Base-by-base conservation (phyloP, 163 green algal genomes). In the Chloromonas sp. region DNA sequence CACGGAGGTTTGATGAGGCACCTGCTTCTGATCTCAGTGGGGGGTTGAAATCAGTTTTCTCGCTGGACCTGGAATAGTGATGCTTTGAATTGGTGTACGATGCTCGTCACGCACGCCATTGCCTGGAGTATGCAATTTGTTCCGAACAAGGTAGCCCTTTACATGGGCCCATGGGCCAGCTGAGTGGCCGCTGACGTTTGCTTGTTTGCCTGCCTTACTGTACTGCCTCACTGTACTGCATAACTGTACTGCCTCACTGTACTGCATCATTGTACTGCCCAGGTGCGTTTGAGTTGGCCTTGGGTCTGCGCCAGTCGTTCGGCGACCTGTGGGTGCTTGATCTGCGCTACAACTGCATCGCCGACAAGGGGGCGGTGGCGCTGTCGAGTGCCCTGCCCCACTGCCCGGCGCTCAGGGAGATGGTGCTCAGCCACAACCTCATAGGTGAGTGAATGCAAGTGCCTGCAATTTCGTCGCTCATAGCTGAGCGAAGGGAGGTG, bases 371-470 rank as follows among this genome's bases (percentile, higher is more conserved):
- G 36, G 77, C 77, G n/a, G 11, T 81, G 2, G 77, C 77, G 36
- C 77, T 81, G 2, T 36, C 77, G 2, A 60, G 61, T 36, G 2
- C 13, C 3, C 36, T 81, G 77, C 11, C 71, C 71, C 36, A 57
- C 77, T 81, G 77, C n/a, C 2, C 77, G 1, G 3, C 2, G 14
- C 77, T 81, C 2, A n/a, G 77, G 2, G 77, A 81, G 77, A 3
- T 81, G 77, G 77, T 81, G 77, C 77, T 81, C 2, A 61, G n/a
- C 15, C 77, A 81, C 77, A 81, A 81, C 77, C 1, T n/a, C 1
- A 81, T 81, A 62, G 77, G 77, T 14, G 66, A 74, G 66, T 74
- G 66, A 74, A 11, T 5, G 66, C 5, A 74, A 74, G 66, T 74
- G 66, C 11, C 66, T 74, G 66, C 36, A 36, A 36, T 36, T 36